phyloP scores from a whole-genome alignment of 805 yeast genomes.

The Kuraishia molischiana region DNA sequence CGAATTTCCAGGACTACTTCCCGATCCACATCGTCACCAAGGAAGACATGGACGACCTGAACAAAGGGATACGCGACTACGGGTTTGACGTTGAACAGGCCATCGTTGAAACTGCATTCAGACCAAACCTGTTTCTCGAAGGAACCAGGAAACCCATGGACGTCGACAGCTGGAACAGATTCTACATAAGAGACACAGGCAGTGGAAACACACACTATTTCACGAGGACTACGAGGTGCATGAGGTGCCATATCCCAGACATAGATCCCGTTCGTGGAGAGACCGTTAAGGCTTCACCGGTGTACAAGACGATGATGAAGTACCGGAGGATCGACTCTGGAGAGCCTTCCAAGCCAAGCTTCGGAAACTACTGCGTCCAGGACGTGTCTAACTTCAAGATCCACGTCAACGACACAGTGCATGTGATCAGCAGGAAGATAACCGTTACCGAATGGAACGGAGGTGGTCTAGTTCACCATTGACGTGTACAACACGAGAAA shows the following conservation, averaged over 20 bases:
- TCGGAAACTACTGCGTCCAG: conserved; percentile 19
- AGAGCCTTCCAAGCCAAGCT: conserved; percentile 12
- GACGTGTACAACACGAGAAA: not conserved
- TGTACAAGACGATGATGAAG: conserved; percentile 14
- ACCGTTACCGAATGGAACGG: not conserved
- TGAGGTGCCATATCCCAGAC: conserved; percentile 19
- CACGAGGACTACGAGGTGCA: conserved; percentile 15
- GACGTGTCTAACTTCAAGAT: conserved; percentile 11
- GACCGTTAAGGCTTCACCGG: conserved; percentile 10
- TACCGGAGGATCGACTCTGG: conserved; percentile 20
- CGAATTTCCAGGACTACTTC: conserved; percentile 20
- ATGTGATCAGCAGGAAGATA: conserved; percentile 6
- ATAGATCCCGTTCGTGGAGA: conserved; percentile 12
- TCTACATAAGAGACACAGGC: conserved; percentile 8
- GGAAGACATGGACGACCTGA: conserved; percentile 12
- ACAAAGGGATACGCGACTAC: conserved; percentile 6
- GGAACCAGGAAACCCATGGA: conserved; percentile 8
- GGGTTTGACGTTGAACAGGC: conserved; percentile 2
- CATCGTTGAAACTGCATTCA: conserved; percentile 11
- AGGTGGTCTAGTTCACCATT: not conserved
- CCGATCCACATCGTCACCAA: conserved; percentile 16
- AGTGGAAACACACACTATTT: conserved; percentile 8
- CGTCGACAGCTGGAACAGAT: conserved; percentile 16
- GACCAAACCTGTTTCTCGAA: conserved; percentile 16
- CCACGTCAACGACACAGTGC: conserved; percentile 15